A percentile compares a stretch with the other conserved stretches of the same genome.
phyloP scores from a whole-genome alignment of 345 rosid species.

The Eucalyptus brandiana region DNA sequence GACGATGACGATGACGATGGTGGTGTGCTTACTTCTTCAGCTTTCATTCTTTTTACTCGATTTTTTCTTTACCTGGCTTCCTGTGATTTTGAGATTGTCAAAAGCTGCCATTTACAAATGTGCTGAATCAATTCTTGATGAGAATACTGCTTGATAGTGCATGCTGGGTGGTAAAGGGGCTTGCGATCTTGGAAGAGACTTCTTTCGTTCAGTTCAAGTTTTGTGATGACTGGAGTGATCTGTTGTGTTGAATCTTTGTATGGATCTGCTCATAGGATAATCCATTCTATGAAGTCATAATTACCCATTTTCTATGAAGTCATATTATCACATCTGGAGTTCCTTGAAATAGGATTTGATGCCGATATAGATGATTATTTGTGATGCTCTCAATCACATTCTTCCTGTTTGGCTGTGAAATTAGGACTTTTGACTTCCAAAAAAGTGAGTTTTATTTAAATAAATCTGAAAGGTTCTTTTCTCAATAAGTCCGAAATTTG shows the following conservation, averaged over 20 bases:
- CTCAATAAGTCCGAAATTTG: not conserved
- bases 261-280: not conserved
- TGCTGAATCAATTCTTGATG: not conserved
- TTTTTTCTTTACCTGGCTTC: not conserved
- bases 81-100: not conserved
- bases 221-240: not conserved
- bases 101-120: not conserved
- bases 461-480: not conserved
- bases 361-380: not conserved
- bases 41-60: not conserved
- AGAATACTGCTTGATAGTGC: not conserved
- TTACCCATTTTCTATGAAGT: not conserved
- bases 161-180: not conserved
- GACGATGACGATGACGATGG: slow-evolving; percentile 60
- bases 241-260: not conserved
- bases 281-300: not conserved
- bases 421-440: not conserved
- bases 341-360: not conserved
- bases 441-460: not conserved
- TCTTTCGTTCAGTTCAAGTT: not conserved
- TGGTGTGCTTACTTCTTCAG: not conserved
- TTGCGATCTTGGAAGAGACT: not conserved
- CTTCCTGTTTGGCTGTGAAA: not conserved
- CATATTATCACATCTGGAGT: not conserved
- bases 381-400: not conserved